Evolutionary conservation across 2,329 filamentous ascomycete species (phyloP), one percentile per base, ranked within the genome.

Genomic region (Trichoderma atroviride): DNA sequence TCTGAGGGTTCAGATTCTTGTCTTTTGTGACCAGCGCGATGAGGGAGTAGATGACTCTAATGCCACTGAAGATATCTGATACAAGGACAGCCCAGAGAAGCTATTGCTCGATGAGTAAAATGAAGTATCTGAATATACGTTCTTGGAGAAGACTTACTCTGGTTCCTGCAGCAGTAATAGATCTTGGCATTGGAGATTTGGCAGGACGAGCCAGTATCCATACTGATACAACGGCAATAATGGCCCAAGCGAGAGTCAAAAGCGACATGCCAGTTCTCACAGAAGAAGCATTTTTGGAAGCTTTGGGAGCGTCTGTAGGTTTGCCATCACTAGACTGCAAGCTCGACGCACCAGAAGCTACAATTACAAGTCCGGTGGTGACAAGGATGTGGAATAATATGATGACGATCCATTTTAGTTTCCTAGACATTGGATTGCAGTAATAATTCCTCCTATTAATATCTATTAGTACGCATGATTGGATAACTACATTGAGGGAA

Each of bases 181-280:
- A n/a, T 43, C 5, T 43, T 9, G 40, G 19, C 40, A n/a, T 43
- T 43, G 16, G 16, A 4, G 7, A n/a, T 4, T 19, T 43, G 19
- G 40, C 40, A 43, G 40, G 40, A 33, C 40, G 58, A 33, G 58
- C 24, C 3, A 61, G 27, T 31, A 40, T 40, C 58, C 37, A 61
- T 24, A 50, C 40, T 16, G 58, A 61, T 50, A 50, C 19, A 50
- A 61, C 50, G 9, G 58, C 58, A 50, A 61, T 27, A 31, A 61
- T 50, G 19, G 58, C 58, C 58, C 58, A 61, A 4, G 58, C 22
- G 40, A 61, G 58, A 16, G 58, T 61, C 58, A 61, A 61, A 50
- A 61, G 58, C 16, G 40, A 27, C 22, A 61, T 61, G 4, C 58
- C 58, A 61, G 33, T 40, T 24, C 47, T 50, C n/a, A 61, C 40